Evolutionary conservation across 306 rosid genomes (phyloP).

Genomic region (Hylodesmum podocarpum): DNA sequence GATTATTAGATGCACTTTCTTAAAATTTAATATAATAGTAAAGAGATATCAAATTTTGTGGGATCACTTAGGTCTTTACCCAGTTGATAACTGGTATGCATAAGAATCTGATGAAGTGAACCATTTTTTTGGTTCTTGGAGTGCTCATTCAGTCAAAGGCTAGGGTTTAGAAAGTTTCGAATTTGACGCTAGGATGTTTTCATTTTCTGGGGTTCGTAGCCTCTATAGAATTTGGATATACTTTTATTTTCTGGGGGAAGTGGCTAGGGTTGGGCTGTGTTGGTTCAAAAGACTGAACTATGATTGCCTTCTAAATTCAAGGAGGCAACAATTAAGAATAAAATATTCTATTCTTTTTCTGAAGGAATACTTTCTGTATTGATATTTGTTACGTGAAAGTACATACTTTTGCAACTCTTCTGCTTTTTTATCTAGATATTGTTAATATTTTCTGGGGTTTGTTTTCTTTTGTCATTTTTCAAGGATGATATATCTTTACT

Average conservation of each 20-base stretch:
- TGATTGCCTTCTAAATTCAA: not conserved
- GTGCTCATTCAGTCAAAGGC: not conserved
- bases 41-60: not conserved
- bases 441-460: not conserved
- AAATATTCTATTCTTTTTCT: not conserved
- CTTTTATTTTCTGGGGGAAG: not conserved
- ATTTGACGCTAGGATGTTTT: not conserved
- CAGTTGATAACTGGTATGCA: not conserved
- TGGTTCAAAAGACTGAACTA: not conserved
- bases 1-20: not conserved
- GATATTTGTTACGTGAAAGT: not conserved
- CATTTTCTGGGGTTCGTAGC: not conserved
- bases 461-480: slow-evolving; percentile 5
- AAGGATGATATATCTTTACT: not conserved
- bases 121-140: not conserved
- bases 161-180: not conserved
- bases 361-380: not conserved
- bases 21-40: not conserved
- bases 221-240: not conserved
- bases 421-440: not conserved
- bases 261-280: not conserved
- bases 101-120: not conserved
- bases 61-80: not conserved
- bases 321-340: not conserved
- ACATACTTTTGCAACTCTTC: slow-evolving; percentile 1